These are phyloP conservation scores for Ephemerocybe angulata DNA, from an alignment of 768 basidiomycete genomes.

Conservation along the genomic window DNA sequence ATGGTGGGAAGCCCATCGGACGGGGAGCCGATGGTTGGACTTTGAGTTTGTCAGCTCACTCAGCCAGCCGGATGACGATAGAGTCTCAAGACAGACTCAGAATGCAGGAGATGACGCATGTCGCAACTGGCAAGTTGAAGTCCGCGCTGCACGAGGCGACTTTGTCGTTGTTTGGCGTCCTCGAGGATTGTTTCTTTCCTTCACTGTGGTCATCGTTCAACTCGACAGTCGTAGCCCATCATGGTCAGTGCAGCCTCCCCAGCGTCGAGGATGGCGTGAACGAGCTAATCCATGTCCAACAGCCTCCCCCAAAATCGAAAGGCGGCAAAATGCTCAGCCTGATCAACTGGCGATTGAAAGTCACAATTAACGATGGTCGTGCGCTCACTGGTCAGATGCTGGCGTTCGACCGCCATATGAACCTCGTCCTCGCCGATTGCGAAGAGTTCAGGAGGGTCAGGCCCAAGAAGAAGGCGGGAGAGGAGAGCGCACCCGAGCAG, in stretches of 20 bases:
- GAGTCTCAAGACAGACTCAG: too few species aligned
- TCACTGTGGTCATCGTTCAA: conserved; percentile 9
- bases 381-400: conserved; percentile 97
- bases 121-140: not conserved
- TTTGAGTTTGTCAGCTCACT: too few species aligned
- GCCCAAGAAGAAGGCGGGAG: conserved; percentile 87
- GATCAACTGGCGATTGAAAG: conserved; percentile 96
- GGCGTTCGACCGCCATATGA: conserved; percentile 99
- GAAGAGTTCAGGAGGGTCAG: conserved; percentile 94
- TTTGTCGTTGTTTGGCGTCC: conserved; percentile 27
- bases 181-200: conserved; percentile 16
- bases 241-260: conserved; percentile 43
- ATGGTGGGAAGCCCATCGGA: too few species aligned
- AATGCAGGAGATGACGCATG: too few species aligned
- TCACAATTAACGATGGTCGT: conserved; percentile 97
- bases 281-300: conserved; percentile 6
- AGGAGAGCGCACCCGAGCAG: conserved; percentile 74
- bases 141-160: not conserved
- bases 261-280: conserved; percentile 13
- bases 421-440: conserved; percentile 95
- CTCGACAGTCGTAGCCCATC: conserved; percentile 38
- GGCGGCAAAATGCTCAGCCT: conserved; percentile 97
- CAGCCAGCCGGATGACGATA: too few species aligned
- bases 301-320: conserved; percentile 96
- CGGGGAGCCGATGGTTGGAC: too few species aligned